Percentiles rank a stretch among this genome's conserved stretches.
phyloP scores from a whole-genome alignment of 345 rosid genomes.

The Carallia brachiata region DNA sequence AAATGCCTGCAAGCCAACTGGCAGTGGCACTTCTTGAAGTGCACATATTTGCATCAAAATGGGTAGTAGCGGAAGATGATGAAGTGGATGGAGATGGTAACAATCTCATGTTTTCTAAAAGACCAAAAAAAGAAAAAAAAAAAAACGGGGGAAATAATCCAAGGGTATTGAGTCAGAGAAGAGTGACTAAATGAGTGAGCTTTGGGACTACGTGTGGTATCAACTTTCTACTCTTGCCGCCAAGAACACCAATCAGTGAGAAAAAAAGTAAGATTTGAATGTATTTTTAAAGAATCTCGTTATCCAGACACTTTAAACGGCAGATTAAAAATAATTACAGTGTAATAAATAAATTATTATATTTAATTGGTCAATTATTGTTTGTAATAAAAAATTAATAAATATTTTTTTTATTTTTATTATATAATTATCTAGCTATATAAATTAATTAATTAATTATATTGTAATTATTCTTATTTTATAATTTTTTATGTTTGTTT shows the following conservation, averaged over 20 bases:
- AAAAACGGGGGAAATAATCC: background rate
- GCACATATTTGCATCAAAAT: slow-evolving; percentile 32
- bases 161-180: background rate
- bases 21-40: slow-evolving; percentile 34
- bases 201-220: slow-evolving; percentile 7
- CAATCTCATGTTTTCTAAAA: slow-evolving; percentile 33
- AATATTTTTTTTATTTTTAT: too few species aligned
- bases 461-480: too few species aligned
- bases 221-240: slow-evolving; percentile 10
- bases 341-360: too few species aligned
- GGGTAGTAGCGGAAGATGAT: slow-evolving; percentile 22
- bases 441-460: too few species aligned
- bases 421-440: too few species aligned
- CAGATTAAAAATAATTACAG: too few species aligned
- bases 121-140: background rate
- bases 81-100: slow-evolving; percentile 43
- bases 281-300: background rate
- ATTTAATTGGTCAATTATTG: too few species aligned
- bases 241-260: slow-evolving; percentile 4
- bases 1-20: slow-evolving; percentile 46
- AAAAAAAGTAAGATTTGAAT: slow-evolving; percentile 18
- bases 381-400: too few species aligned
- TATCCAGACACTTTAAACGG: too few species aligned
- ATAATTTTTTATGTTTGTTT: too few species aligned
- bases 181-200: background rate